Evolutionary conservation across 345 rosid species (phyloP).

Genomic region (Arabidopsis thaliana): DNA sequence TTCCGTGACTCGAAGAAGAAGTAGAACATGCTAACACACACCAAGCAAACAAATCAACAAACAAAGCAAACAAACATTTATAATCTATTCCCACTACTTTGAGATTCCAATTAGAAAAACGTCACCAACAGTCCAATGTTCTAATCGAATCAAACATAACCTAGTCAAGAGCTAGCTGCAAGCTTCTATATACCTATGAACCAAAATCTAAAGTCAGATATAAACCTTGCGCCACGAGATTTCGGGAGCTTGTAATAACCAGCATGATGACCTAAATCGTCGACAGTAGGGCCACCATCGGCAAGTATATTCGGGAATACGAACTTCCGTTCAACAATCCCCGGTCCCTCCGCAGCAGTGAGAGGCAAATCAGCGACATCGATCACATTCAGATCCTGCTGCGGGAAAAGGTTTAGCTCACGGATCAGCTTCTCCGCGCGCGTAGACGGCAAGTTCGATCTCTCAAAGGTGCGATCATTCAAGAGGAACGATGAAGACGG

Average conservation of each 20-base stretch:
- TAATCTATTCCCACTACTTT: background rate
- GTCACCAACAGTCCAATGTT: slow-evolving; percentile 1
- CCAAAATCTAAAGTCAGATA: slow-evolving; percentile 1
- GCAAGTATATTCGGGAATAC: slow-evolving; percentile 62
- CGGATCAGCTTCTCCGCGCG: slow-evolving; percentile 80
- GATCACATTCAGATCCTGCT: slow-evolving; percentile 64
- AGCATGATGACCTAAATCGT: slow-evolving; percentile 92
- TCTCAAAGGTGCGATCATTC: slow-evolving; percentile 47
- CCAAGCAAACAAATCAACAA: slow-evolving; percentile 11
- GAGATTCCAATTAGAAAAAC: background rate
- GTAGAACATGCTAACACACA: slow-evolving; percentile 79
- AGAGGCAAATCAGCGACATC: slow-evolving; percentile 37
- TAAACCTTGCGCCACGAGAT: slow-evolving; percentile 79
- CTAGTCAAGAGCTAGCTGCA: slow-evolving; percentile 15
- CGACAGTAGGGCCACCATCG: slow-evolving; percentile 51
- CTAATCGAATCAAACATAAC: slow-evolving; percentile 7
- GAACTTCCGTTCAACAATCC: slow-evolving; percentile 71
- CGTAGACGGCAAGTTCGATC: slow-evolving; percentile 63
- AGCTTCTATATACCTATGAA: no score
- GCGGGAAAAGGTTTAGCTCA: slow-evolving; percentile 85
- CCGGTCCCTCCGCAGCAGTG: slow-evolving; percentile 26
- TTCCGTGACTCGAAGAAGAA: slow-evolving; percentile 97
- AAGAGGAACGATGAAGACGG: slow-evolving; percentile 44
- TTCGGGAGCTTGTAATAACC: slow-evolving; percentile 85
- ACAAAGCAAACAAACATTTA: slow-evolving; percentile 4